phyloP scores from a whole-genome alignment of 352 stramenopile species.

The Phytophthora pistaciae region DNA sequence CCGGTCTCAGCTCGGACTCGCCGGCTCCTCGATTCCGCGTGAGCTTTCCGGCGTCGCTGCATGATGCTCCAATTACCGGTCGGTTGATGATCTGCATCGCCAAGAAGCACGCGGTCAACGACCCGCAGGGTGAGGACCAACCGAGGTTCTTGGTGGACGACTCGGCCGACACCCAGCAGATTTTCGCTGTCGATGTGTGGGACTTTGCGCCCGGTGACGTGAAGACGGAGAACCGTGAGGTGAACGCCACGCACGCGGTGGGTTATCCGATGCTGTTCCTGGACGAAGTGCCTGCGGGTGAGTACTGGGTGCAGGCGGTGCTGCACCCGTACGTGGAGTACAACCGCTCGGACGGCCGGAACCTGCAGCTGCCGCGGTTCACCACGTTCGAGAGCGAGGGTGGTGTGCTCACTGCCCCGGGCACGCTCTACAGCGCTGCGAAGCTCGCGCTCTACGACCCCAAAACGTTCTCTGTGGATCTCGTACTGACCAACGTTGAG shows the following conservation, averaged over 20 bases:
- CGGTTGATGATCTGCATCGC: conserved; percentile 69
- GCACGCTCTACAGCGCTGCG: conserved; percentile 66
- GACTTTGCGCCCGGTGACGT: conserved; percentile 40
- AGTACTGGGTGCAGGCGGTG: conserved; percentile 76
- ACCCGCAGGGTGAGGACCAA: conserved; percentile 59
- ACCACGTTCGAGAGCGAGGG: conserved; percentile 66
- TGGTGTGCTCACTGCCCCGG: conserved; percentile 62
- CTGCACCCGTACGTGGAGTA: conserved; percentile 73
- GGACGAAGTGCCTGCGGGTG: conserved; percentile 49
- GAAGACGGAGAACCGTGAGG: conserved; percentile 43
- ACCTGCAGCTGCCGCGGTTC: conserved; percentile 58
- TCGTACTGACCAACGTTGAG: conserved; percentile 61
- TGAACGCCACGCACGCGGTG: conserved; percentile 52
- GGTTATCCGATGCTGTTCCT: conserved; percentile 60
- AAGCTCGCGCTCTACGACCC: conserved; percentile 56
- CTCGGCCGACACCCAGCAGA: conserved; percentile 58
- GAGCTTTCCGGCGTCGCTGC: conserved; percentile 41
- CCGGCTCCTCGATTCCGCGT: conserved; percentile 47
- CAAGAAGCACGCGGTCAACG: conserved; percentile 51
- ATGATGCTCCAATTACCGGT: conserved; percentile 53
- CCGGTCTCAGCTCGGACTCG: conserved; percentile 10
- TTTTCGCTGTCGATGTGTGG: conserved; percentile 72
- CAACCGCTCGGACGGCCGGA: conserved; percentile 62
- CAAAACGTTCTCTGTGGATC: conserved; percentile 42
- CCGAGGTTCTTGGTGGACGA: conserved; percentile 63